These are phyloP conservation scores for sweet orange (Citrus sinensis) DNA, from an alignment of 345 rosid species.

Conservation along the genomic window DVS_A1.0 CM039166.1:23423501-23424000, in stretches of 20 bases:
- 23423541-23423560: constrained; percentile 11
- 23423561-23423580: constrained; percentile 1
- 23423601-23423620: constrained; percentile 13
- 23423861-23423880: constrained; percentile 24
- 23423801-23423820: background rate
- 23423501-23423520: background rate
- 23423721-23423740: background rate
- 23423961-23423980: constrained; percentile 31
- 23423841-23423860: constrained; percentile 14
- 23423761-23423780: constrained; percentile 17
- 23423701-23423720: background rate
- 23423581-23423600: constrained; percentile 15
- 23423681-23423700: background rate
- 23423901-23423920: no score
- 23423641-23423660: constrained; percentile 18
- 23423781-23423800: constrained; percentile 17
- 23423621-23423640: constrained; percentile 12
- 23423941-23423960: constrained; percentile 9
- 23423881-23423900: no score
- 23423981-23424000: constrained; percentile 5
- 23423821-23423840: constrained; percentile 19
- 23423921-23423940: no score
- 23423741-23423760: constrained; percentile 13
- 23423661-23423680: constrained; percentile 9
- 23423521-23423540: background rate